Percentiles rank a stretch among this genome's conserved stretches.
These are phyloP conservation scores for Kondoa malvinella DNA, from an alignment of 768 basidiomycete species.

Conservation along the genomic window DNA sequence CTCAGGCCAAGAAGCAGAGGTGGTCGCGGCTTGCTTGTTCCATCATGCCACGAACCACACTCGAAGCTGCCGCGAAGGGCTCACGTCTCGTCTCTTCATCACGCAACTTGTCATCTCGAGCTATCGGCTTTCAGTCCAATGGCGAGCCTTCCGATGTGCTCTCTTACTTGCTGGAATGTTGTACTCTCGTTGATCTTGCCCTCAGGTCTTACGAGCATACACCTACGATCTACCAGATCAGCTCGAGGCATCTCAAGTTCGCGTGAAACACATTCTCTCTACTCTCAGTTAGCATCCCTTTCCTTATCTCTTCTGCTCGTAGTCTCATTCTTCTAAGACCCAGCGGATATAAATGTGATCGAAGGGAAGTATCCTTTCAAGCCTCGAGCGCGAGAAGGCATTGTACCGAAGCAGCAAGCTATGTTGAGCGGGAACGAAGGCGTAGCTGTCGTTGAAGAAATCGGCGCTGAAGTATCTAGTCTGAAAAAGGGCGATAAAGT, in stretches of 20 bases:
- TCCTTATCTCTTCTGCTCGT: background rate
- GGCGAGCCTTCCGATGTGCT: background rate
- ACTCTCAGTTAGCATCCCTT: background rate
- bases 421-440: constrained; percentile 26
- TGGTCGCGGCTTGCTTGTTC: too few species aligned
- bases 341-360: constrained; percentile 24
- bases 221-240: background rate
- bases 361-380: constrained; percentile 24
- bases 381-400: constrained; percentile 8
- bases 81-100: background rate
- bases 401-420: background rate
- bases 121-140: background rate
- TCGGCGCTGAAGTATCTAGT: constrained; percentile 12
- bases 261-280: background rate
- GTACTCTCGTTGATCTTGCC: too few species aligned
- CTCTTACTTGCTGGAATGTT: too few species aligned
- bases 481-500: constrained; percentile 9
- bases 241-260: background rate
- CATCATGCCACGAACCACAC: too few species aligned
- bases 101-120: background rate
- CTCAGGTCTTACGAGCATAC: background rate
- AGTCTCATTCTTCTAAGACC: constrained; percentile 11
- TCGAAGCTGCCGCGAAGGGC: too few species aligned
- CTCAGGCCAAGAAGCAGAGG: too few species aligned
- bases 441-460: constrained; percentile 22